Percentiles rank a stretch among this genome's conserved stretches.
Conservation (phyloP, 768 basidiomycete species). For the Chiua virens region DNA sequence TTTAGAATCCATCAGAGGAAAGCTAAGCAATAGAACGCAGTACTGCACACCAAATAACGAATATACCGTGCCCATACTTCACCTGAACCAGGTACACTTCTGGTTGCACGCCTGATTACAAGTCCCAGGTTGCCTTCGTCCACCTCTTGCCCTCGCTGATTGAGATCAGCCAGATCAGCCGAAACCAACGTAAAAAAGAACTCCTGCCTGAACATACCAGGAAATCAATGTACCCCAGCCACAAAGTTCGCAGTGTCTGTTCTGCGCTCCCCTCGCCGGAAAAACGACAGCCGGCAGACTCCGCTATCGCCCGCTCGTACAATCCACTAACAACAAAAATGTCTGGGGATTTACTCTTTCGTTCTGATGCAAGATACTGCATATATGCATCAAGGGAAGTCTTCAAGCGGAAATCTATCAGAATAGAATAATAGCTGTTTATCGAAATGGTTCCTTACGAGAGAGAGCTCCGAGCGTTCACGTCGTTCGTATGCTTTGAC, state of each 20-base stretch:
- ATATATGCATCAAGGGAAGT: conserved; percentile 60
- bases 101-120: conserved; percentile 56
- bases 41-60: conserved; percentile 57
- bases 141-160: conserved; percentile 36
- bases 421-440: conserved; percentile 4
- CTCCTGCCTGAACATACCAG: conserved; percentile 45
- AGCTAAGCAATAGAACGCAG: neutral
- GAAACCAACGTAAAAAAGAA: neutral
- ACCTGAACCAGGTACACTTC: conserved; percentile 75
- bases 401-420: conserved; percentile 9
- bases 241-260: conserved; percentile 60
- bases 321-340: conserved; percentile 53
- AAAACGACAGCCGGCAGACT: conserved; percentile 62
- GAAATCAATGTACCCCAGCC: conserved; percentile 72
- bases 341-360: conserved; percentile 59
- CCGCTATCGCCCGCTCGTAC: conserved; percentile 75
- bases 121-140: conserved; percentile 42
- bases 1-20: conserved; percentile 1
- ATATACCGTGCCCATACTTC: conserved; percentile 81
- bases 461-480: conserved; percentile 57
- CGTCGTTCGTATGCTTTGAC: conserved; percentile 61
- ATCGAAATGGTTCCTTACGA: conserved; percentile 45
- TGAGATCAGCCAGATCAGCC: neutral
- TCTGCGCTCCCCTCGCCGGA: conserved; percentile 56
- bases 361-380: conserved; percentile 62